Conservation (phyloP, 2,329 filamentous ascomycete genomes). For the Phaeosphaeriaceae sp. region DNA sequence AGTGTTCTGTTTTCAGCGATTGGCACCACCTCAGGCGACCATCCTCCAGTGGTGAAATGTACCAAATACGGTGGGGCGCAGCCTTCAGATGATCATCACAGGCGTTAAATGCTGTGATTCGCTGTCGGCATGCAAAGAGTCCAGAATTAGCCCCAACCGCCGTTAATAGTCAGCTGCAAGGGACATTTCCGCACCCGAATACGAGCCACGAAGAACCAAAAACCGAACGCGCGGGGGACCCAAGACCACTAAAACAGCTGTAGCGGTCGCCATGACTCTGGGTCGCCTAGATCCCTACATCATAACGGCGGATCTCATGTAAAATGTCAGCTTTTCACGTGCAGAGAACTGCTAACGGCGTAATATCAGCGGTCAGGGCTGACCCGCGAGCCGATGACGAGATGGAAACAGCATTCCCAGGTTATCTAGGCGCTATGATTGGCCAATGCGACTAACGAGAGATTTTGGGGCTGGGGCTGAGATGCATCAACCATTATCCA, state of each 20-base stretch:
- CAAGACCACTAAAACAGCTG: constrained; percentile 6
- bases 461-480: constrained; percentile 28
- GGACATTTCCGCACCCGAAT: constrained; percentile 5
- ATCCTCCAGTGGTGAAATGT: too few species aligned
- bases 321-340: constrained; percentile 8
- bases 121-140: background rate
- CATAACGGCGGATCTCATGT: background rate
- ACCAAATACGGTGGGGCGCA: too few species aligned
- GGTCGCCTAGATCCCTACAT: constrained; percentile 2
- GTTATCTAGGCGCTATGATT: constrained; percentile 7
- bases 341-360: background rate
- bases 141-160: background rate
- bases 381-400: constrained; percentile 6
- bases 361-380: background rate
- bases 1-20: too few species aligned
- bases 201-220: constrained; percentile 5
- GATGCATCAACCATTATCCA: constrained; percentile 23
- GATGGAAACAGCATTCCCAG: constrained; percentile 1
- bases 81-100: background rate
- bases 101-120: background rate
- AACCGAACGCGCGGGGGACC: constrained; percentile 17
- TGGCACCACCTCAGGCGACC: too few species aligned
- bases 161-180: constrained; percentile 6
- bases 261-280: constrained; percentile 1
- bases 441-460: constrained; percentile 4